Percentiles rank a stretch among this genome's conserved stretches.
These are phyloP conservation scores for Sanguinoderma infundibulare DNA, from an alignment of 1,284 basidiomycete species.

Conservation along the genomic window DNA sequence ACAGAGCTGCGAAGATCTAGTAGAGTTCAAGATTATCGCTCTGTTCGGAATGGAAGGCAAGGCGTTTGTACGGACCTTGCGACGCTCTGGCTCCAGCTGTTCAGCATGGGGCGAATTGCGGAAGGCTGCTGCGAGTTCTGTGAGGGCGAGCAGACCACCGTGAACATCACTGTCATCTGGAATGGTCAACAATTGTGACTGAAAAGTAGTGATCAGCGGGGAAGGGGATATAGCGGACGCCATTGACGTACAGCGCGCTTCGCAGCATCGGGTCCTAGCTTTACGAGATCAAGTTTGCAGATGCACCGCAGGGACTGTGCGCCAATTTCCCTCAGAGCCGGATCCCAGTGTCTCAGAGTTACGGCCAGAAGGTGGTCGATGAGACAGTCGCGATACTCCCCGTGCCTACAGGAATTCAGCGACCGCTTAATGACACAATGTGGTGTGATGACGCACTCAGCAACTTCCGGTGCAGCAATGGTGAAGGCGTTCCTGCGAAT, in stretches of 20 bases:
- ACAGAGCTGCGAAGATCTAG: constrained; percentile 64
- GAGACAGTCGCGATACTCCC: constrained; percentile 74
- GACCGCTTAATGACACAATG: constrained; percentile 5
- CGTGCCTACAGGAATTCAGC: constrained; percentile 47
- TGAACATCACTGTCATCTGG: constrained; percentile 79
- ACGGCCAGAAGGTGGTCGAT: constrained; percentile 79
- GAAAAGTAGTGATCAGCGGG: constrained; percentile 10
- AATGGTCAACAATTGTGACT: constrained; percentile 66
- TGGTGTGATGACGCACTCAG: constrained; percentile 59
- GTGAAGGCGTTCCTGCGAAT: constrained; percentile 86
- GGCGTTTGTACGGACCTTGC: constrained; percentile 40
- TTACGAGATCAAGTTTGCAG: constrained; percentile 61
- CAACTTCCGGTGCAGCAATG: constrained; percentile 83
- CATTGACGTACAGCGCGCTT: constrained; percentile 51
- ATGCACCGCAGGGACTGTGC: constrained; percentile 77
- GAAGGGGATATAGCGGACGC: neutral
- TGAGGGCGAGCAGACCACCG: constrained; percentile 79
- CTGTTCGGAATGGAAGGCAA: neutral
- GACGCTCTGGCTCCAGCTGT: constrained; percentile 37
- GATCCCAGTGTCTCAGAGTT: constrained; percentile 91
- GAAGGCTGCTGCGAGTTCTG: constrained; percentile 69
- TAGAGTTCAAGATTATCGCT: constrained; percentile 12
- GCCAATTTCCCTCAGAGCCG: constrained; percentile 79
- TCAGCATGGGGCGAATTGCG: constrained; percentile 35
- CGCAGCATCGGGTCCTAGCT: constrained; percentile 55